A percentile compares a stretch with the other conserved stretches of the same genome.
Evolutionary conservation across 257 asterid genomes (phyloP).

Genomic region (Solanum lycopersicoides): DNA sequence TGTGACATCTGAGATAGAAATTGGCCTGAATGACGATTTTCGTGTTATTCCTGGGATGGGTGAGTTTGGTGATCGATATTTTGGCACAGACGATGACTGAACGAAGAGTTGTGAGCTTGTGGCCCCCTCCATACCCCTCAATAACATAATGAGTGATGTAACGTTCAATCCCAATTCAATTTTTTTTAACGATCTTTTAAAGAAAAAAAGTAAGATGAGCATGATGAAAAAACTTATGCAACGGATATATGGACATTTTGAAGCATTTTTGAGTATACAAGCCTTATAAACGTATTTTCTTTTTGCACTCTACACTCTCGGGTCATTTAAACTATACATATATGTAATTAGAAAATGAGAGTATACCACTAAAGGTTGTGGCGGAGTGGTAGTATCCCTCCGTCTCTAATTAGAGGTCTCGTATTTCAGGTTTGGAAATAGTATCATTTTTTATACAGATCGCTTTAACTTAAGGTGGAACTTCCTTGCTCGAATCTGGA

Average conservation of each 20-base stretch:
- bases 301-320: neutral
- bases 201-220: neutral
- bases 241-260: neutral
- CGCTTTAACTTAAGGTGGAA: too few species aligned
- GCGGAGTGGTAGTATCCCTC: neutral
- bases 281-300: neutral
- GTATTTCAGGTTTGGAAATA: neutral
- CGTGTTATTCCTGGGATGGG: constrained; percentile 99
- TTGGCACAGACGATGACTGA: constrained; percentile 90
- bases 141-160: neutral
- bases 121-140: neutral
- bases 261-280: neutral
- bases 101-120: neutral
- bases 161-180: neutral
- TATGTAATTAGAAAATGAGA: neutral
- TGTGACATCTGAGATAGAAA: constrained; percentile 98
- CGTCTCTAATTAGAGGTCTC: neutral
- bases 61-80: constrained; percentile 93
- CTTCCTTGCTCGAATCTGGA: neutral
- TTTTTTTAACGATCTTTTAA: neutral
- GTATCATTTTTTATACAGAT: neutral
- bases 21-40: constrained; percentile 68
- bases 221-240: neutral
- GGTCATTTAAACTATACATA: neutral
- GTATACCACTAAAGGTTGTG: neutral